A percentile compares a stretch with the other conserved stretches of the same genome.
Conservation (phyloP, 371 early-diverging fungal genomes). For the Mucor sp. region DNA sequence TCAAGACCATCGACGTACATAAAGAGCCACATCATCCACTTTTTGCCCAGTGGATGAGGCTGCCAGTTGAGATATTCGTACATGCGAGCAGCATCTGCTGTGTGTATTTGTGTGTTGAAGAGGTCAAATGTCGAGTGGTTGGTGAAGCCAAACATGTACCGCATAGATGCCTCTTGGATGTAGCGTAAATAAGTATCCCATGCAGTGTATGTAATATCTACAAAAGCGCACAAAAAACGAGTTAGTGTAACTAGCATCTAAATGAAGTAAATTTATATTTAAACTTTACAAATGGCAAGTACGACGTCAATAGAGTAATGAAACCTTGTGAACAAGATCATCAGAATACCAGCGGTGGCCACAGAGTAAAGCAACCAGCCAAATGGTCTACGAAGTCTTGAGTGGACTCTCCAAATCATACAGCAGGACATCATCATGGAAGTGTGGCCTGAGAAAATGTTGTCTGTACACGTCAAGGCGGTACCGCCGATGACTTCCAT, state of each 20-base stretch:
- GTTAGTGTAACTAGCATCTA: background rate
- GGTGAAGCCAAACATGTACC: constrained; percentile 34
- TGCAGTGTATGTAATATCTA: constrained; percentile 38
- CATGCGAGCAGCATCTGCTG: constrained; percentile 15
- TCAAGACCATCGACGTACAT: constrained; percentile 45
- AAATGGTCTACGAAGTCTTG: constrained; percentile 47
- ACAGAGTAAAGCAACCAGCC: constrained; percentile 55
- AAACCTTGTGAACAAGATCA: constrained; percentile 65
- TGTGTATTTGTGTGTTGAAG: constrained; percentile 24
- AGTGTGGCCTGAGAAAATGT: constrained; percentile 78
- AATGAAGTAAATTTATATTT: background rate
- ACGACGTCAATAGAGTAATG: constrained; percentile 77
- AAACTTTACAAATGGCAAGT: constrained; percentile 59
- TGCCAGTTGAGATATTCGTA: constrained; percentile 42
- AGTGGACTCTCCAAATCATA: constrained; percentile 67
- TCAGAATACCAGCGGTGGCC: constrained; percentile 50
- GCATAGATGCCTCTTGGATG: constrained; percentile 33
- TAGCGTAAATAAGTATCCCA: constrained; percentile 41
- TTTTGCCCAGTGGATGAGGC: constrained; percentile 29
- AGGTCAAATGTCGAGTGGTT: constrained; percentile 27
- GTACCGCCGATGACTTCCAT: constrained; percentile 27
- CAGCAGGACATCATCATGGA: constrained; percentile 61
- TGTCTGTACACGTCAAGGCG: constrained; percentile 69
- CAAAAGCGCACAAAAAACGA: background rate
- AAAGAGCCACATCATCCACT: constrained; percentile 35